Evolutionary conservation across 495 filamentous ascomycete genomes (phyloP).

Genomic region (Oidiodendron maius): DNA sequence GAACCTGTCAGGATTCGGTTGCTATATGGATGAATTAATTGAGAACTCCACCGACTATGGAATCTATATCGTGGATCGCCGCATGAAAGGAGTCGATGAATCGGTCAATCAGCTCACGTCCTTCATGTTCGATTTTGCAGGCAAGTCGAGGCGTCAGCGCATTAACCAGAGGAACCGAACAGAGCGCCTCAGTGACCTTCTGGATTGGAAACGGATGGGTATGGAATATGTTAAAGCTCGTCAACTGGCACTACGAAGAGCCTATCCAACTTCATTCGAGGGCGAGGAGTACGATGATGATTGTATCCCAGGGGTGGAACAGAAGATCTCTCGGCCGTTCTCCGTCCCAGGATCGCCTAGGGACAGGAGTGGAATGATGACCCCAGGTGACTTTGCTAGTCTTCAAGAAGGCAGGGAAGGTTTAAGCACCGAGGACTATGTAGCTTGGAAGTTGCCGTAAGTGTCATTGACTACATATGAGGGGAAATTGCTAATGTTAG

Average conservation of each 20-base stretch:
- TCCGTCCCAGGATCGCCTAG: constrained; percentile 89
- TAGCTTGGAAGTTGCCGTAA: constrained; percentile 97
- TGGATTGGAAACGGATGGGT: constrained; percentile 99
- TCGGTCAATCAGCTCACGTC: constrained; percentile 90
- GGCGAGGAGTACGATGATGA: constrained; percentile 8
- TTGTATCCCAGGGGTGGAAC: constrained; percentile 54
- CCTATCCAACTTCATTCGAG: constrained; percentile 56
- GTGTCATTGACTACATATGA: constrained; percentile 37
- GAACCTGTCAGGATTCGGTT: constrained; percentile 95
- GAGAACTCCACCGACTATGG: constrained; percentile 97
- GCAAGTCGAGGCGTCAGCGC: constrained; percentile 87
- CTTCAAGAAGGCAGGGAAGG: constrained; percentile 92
- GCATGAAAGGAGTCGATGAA: constrained; percentile 93
- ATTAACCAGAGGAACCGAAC: constrained; percentile 99
- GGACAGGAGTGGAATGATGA: constrained; percentile 96
- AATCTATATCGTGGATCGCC: constrained; percentile 97
- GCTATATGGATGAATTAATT: constrained; percentile 99
- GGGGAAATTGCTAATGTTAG: no score
- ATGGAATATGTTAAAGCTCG: constrained; percentile 98
- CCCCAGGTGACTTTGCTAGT: constrained; percentile 93
- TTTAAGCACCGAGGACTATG: constrained; percentile 92
- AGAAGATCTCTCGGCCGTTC: constrained; percentile 90
- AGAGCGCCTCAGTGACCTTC: constrained; percentile 84
- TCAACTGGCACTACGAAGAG: constrained; percentile 84
- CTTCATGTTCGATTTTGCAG: constrained; percentile 93